phyloP scores from a whole-genome alignment of 805 yeast genomes.

The Candida insectalens region DNA sequence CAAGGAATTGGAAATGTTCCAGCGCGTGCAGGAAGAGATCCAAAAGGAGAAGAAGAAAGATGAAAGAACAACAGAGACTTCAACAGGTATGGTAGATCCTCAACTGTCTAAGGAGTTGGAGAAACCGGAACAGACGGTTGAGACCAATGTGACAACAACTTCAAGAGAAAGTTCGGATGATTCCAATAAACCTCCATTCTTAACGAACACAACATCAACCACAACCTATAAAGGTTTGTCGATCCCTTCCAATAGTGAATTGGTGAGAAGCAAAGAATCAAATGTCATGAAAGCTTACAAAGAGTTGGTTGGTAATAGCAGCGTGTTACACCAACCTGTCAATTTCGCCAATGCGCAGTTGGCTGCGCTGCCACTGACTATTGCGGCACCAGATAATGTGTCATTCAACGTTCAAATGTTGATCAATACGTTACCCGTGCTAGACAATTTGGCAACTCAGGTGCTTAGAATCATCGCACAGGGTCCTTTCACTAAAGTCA shows the following conservation, averaged over 20 bases:
- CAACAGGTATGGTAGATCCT: too few species aligned
- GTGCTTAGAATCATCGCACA: slow-evolving; percentile 61
- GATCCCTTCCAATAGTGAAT: slow-evolving; percentile 26
- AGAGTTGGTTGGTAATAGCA: slow-evolving; percentile 14
- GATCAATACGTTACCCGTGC: slow-evolving; percentile 59
- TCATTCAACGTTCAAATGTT: slow-evolving; percentile 57
- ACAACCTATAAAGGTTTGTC: slow-evolving; percentile 21
- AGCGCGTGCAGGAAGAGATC: slow-evolving; percentile 4
- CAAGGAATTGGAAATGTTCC: slow-evolving; percentile 2
- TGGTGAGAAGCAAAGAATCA: slow-evolving; percentile 17
- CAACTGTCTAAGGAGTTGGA: too few species aligned
- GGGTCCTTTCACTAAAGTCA: slow-evolving; percentile 67
- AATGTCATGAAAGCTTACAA: slow-evolving; percentile 18
- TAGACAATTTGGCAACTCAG: slow-evolving; percentile 79
- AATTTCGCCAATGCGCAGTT: slow-evolving; percentile 35
- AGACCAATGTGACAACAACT: not conserved
- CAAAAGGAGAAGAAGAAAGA: slow-evolving; percentile 1
- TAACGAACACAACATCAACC: slow-evolving; percentile 7
- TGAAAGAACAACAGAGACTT: too few species aligned
- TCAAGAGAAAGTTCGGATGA: not conserved
- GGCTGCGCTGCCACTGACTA: slow-evolving; percentile 49
- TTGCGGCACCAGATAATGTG: slow-evolving; percentile 45
- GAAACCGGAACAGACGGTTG: not conserved
- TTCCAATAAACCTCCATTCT: not conserved
- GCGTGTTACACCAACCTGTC: slow-evolving; percentile 10